Base-by-base conservation (phyloP, 306 rosid species). In the Oemleria cerasiformis region DNA sequence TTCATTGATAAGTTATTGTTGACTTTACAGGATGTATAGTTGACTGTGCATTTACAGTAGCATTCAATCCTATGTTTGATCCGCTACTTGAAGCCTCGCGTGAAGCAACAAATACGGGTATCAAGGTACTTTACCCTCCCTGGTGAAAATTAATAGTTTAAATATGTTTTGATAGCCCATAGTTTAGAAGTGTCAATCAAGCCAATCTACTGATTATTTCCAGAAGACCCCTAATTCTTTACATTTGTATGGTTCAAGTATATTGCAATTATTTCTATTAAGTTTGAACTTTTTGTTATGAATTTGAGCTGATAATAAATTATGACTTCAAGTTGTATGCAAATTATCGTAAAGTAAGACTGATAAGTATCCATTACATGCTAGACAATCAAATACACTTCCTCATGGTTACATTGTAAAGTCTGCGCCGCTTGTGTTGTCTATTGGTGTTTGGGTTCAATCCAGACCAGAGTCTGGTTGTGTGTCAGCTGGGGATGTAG, bases 21-120 rank as follows among this genome's bases (percentile, higher is more conserved):
- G 63, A 65, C 68, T 70, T 23, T 83, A 70, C 85, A 94, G 98
- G 98, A 58, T 73, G 63, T 60, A 94, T 94, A 53, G 95, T 94
- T 69, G 98, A 94, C 65, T 89, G 95, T 80, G 98, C 98, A 71
- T 91, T 94, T 81, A 94, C 97, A 0, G 95, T 94, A 84, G 98
- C 98, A 21, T 94, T 94, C 81, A 94, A 94, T 71, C 98, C 98
- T 23, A 82, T 89, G 84, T 94, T 78, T 77, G 91, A 89, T 68
- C 98, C 98, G 65, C 81, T 89, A 66, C 98, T 94, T 34, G 96
- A 94, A 84, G 98, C 97, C 81, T 91, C 98, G 34, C 96, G 92
- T 42, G 98, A 94, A 84, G 98, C 98, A 56, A 94, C 98, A 73
- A 75, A 94, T 83, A 91, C 88, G 8, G 97, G 98, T 70, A 80